phyloP scores from a whole-genome alignment of 331 rosid genomes.

The Pyracantha coccinea region DNA sequence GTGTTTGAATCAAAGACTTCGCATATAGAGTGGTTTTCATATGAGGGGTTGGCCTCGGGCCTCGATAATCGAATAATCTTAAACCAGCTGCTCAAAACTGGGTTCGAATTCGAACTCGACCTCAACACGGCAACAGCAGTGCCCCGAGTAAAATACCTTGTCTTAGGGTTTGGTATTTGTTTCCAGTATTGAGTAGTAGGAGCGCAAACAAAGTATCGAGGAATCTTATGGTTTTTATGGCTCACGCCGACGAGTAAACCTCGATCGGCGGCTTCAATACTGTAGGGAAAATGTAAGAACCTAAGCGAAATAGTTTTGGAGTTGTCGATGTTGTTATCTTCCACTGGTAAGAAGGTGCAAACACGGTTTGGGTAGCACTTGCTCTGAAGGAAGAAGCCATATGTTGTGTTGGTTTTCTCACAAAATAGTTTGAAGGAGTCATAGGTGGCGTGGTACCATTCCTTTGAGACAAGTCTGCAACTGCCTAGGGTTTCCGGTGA shows the following conservation, averaged over 20 bases:
- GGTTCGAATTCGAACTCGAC: neutral
- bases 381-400: conserved; percentile 5
- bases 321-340: neutral
- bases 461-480: neutral
- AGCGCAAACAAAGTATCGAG: neutral
- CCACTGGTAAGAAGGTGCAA: neutral
- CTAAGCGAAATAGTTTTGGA: neutral
- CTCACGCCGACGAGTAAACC: neutral
- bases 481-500: neutral
- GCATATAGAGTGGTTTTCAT: neutral
- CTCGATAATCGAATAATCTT: conserved; percentile 8
- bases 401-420: neutral
- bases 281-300: neutral
- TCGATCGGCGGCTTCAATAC: neutral
- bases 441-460: neutral
- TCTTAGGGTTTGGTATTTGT: conserved; percentile 10
- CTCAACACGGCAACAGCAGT: neutral
- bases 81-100: neutral
- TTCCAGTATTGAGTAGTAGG: conserved; percentile 5
- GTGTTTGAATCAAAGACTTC: conserved; percentile 4
- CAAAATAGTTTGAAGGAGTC: neutral
- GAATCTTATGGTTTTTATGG: neutral
- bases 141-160: neutral
- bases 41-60: neutral
- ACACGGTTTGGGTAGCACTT: neutral